A percentile compares a stretch with the other conserved stretches of the same genome.
Evolutionary conservation across 2,329 filamentous ascomycete species (phyloP).

Genomic region (Raffaelea arxii): DNA sequence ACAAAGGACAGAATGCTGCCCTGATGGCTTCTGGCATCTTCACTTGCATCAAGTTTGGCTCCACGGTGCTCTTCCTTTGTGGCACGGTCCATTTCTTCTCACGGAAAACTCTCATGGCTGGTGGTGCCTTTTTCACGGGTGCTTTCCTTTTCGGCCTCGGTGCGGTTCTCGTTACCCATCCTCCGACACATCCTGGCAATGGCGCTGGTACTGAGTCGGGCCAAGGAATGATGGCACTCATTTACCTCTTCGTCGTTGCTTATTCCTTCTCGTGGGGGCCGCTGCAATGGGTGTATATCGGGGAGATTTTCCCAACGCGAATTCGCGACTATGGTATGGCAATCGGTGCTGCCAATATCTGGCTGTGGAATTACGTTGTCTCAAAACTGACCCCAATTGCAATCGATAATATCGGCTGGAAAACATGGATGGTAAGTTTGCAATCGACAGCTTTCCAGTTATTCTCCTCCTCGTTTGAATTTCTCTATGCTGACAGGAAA

Average conservation of each 20-base stretch:
- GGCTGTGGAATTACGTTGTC: slow-evolving; percentile 49
- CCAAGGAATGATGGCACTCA: slow-evolving; percentile 1
- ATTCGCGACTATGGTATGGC: slow-evolving; percentile 33
- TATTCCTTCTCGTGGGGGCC: slow-evolving; percentile 11
- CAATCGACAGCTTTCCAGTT: slow-evolving; percentile 28
- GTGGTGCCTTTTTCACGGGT: slow-evolving; percentile 13
- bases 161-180: slow-evolving; percentile 1
- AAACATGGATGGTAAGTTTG: slow-evolving; percentile 28
- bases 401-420: slow-evolving; percentile 2
- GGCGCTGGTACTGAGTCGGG: not conserved
- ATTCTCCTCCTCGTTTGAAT: not conserved
- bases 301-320: slow-evolving; percentile 11
- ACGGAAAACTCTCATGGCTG: slow-evolving; percentile 14
- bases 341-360: slow-evolving; percentile 40
- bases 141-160: slow-evolving; percentile 23
- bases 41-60: slow-evolving; percentile 9
- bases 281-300: slow-evolving; percentile 9
- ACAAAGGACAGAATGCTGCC: slow-evolving; percentile 44
- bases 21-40: slow-evolving; percentile 52
- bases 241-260: slow-evolving; percentile 19
- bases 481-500: not conserved
- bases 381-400: slow-evolving; percentile 42
- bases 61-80: slow-evolving; percentile 10
- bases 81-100: slow-evolving; percentile 14
- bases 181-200: not conserved